Conservation (phyloP, 805 yeast species). For the Scheffersomyces coipomensis region DNA sequence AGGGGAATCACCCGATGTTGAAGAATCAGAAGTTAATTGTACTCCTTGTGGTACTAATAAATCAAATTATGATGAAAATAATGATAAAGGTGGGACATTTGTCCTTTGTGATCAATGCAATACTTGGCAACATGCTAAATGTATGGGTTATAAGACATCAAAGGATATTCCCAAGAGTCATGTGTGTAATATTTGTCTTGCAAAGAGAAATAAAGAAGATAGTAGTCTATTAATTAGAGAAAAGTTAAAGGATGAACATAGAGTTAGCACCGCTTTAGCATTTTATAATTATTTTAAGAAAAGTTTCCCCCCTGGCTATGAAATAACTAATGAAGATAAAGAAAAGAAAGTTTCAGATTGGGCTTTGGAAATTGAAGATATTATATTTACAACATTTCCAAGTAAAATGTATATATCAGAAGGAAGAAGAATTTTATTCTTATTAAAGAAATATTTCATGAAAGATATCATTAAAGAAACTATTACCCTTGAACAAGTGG, state of each 20-base stretch:
- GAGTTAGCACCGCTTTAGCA: constrained; percentile 51
- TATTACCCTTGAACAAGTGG: constrained; percentile 57
- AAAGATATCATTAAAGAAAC: constrained; percentile 53
- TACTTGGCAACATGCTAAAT: constrained; percentile 71
- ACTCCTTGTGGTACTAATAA: constrained; percentile 60
- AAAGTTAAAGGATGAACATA: constrained; percentile 31
- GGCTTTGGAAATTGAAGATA: constrained; percentile 54
- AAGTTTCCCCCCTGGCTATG: constrained; percentile 35
- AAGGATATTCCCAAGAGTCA: constrained; percentile 47
- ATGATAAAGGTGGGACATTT: constrained; percentile 55
- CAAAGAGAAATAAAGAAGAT: constrained; percentile 6
- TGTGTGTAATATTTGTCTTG: constrained; percentile 50
- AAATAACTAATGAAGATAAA: constrained; percentile 15
- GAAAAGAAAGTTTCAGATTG: constrained; percentile 40
- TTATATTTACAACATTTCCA: constrained; percentile 38
- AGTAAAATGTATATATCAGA: constrained; percentile 58
- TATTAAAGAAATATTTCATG: constrained; percentile 43
- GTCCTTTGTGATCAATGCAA: constrained; percentile 64
- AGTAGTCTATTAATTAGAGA: constrained; percentile 1
- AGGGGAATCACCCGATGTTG: constrained; percentile 13
- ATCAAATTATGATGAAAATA: constrained; percentile 55
- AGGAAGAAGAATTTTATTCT: constrained; percentile 64
- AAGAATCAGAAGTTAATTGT: constrained; percentile 53
- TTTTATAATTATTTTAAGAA: constrained; percentile 44
- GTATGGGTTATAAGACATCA: constrained; percentile 50